Evolutionary conservation across 2,329 filamentous ascomycete species (phyloP).

Genomic region (Alternaria sp.): DNA sequence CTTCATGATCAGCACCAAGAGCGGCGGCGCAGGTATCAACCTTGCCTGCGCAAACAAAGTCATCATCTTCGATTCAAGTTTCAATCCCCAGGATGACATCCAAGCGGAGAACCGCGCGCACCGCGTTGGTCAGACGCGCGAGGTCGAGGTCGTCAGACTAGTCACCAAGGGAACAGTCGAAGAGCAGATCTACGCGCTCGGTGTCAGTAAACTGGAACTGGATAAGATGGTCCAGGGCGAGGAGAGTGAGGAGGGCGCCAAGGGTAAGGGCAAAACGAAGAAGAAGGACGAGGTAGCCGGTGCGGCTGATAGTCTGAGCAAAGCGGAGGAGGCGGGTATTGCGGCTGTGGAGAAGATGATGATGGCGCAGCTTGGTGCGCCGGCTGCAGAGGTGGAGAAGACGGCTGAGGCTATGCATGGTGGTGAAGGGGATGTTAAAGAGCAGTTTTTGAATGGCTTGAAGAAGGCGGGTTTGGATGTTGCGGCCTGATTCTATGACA

Average conservation of each 20-base stretch:
- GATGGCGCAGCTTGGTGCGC: slow-evolving; percentile 37
- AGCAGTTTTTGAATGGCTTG: slow-evolving; percentile 50
- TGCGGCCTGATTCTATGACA: slow-evolving; percentile 5
- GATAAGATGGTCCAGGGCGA: slow-evolving; percentile 75
- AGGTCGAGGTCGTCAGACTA: slow-evolving; percentile 88
- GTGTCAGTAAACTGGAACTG: slow-evolving; percentile 89
- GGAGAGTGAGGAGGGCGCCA: slow-evolving; percentile 51
- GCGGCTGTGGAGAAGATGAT: slow-evolving; percentile 51
- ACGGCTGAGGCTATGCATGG: not conserved
- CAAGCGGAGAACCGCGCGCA: slow-evolving; percentile 98
- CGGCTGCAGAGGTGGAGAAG: slow-evolving; percentile 5
- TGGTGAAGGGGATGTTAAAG: slow-evolving; percentile 45
- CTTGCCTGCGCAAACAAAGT: slow-evolving; percentile 96
- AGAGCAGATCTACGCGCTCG: slow-evolving; percentile 89
- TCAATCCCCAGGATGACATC: slow-evolving; percentile 98
- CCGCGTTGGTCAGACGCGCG: slow-evolving; percentile 86
- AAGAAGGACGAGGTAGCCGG: slow-evolving; percentile 21
- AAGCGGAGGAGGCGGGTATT: slow-evolving; percentile 42
- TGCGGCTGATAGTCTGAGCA: slow-evolving; percentile 40
- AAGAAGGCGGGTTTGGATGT: slow-evolving; percentile 52
- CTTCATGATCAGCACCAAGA: slow-evolving; percentile 91
- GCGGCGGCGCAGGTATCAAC: slow-evolving; percentile 97
- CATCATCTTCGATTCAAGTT: slow-evolving; percentile 94
- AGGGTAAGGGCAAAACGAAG: slow-evolving; percentile 20
- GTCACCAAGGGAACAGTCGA: slow-evolving; percentile 85